These are phyloP conservation scores for Aspergillus neoniger DNA, from an alignment of 2,329 filamentous ascomycete genomes.

Conservation along the genomic window DNA sequence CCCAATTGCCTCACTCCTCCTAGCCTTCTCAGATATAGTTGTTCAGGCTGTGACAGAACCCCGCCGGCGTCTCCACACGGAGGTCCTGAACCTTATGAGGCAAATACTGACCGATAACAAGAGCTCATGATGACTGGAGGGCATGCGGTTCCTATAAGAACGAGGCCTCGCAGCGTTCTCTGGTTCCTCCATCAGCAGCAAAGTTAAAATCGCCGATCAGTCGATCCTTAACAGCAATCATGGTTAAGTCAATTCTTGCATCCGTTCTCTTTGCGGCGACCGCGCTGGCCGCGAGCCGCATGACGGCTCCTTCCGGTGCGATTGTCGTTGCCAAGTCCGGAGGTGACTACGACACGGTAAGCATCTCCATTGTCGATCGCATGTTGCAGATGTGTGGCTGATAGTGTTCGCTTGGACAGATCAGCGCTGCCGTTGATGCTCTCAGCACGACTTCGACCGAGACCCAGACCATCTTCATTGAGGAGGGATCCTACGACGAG, in stretches of 20 bases:
- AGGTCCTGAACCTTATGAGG: conserved; percentile 10
- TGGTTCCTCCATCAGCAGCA: background rate
- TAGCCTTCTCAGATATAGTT: conserved; percentile 14
- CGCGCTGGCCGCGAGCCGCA: conserved; percentile 26
- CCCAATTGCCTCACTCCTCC: conserved; percentile 2
- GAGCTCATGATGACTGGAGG: background rate
- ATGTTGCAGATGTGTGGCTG: background rate
- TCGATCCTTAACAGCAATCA: conserved; percentile 5
- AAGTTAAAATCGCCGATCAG: conserved; percentile 2
- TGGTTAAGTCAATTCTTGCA: conserved; percentile 14
- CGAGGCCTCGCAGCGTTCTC: background rate
- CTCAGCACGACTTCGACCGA: conserved; percentile 55
- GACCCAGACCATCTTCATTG: conserved; percentile 64
- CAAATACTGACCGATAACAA: background rate
- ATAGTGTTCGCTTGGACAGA: conserved; percentile 7
- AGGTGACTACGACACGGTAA: conserved; percentile 25
- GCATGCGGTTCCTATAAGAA: background rate
- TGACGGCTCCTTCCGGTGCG: conserved; percentile 25
- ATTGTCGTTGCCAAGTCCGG: conserved; percentile 30
- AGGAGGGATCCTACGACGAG: conserved; percentile 62
- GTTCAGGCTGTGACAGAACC: background rate
- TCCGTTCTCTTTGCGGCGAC: conserved; percentile 18
- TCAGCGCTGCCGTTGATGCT: conserved; percentile 55
- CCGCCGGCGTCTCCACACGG: conserved; percentile 8
- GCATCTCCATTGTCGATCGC: background rate